Percentiles rank a stretch among this genome's conserved stretches.
Evolutionary conservation across 176 grass and related monocot genomes (phyloP).

Genomic region (Alopecurus myosuroides): DNA sequence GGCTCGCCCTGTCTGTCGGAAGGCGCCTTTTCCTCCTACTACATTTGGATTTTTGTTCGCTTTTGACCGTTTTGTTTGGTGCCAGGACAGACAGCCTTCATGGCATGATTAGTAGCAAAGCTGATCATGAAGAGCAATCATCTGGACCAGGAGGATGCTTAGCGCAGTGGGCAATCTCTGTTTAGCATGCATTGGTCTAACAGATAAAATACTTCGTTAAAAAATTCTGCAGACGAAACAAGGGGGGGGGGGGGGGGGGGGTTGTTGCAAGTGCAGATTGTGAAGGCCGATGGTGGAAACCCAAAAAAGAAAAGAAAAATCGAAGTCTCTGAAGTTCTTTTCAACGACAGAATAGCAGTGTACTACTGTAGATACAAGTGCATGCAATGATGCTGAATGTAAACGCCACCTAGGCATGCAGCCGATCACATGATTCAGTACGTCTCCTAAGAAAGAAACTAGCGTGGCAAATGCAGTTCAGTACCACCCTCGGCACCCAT

Average conservation of each 20-base stretch:
- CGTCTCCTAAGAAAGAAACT: not conserved
- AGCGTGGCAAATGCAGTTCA: not conserved
- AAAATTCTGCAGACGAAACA: not conserved
- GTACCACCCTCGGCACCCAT: not conserved
- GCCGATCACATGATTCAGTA: not conserved
- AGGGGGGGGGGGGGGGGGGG: no score
- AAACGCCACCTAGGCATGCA: not conserved
- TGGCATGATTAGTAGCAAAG: not conserved
- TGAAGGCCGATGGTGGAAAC: not conserved
- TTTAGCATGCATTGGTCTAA: not conserved
- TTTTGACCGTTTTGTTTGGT: not conserved
- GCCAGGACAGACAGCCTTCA: not conserved
- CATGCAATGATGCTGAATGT: not conserved
- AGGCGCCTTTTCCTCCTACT: not conserved
- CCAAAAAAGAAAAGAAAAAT: not conserved
- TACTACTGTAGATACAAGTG: not conserved
- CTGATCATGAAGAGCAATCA: not conserved
- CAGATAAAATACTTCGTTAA: no score
- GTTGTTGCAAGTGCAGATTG: not conserved
- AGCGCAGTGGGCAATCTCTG: not conserved
- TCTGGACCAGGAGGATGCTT: not conserved
- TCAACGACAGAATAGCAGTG: not conserved
- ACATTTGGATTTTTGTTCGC: not conserved
- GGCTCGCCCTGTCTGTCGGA: slow-evolving; percentile 5
- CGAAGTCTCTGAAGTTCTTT: not conserved